Evolutionary conservation across 1,139 yeast genomes (phyloP).

Genomic region (Scheffersomyces quercinus): DNA sequence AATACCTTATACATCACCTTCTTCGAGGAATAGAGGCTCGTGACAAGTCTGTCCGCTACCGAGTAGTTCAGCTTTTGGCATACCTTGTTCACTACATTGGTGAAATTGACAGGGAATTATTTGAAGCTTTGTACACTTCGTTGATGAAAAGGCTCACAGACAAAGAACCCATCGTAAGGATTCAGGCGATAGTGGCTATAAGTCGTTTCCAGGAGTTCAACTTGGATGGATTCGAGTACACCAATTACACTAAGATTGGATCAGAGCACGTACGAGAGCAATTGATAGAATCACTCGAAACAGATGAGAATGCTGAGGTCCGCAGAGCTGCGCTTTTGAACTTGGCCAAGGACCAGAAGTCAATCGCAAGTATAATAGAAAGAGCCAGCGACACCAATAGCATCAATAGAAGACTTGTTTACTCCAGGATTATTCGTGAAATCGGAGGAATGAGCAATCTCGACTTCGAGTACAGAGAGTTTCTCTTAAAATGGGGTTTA

Average conservation of each 20-base stretch:
- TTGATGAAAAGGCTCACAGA: conserved; percentile 70
- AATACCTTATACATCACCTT: conserved; percentile 63
- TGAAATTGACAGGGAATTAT: conserved; percentile 74
- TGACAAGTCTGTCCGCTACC: conserved; percentile 73
- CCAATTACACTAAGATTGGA: conserved; percentile 25
- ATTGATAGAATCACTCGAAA: conserved; percentile 58
- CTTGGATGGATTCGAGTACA: conserved; percentile 38
- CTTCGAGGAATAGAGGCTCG: conserved; percentile 76
- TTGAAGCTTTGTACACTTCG: conserved; percentile 61
- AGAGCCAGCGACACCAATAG: conserved; percentile 81
- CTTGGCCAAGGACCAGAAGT: conserved; percentile 53
- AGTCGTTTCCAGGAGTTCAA: conserved; percentile 70
- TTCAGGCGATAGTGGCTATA: conserved; percentile 80
- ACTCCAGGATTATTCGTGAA: conserved; percentile 65
- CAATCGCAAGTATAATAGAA: conserved; percentile 65
- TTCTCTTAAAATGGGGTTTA: conserved; percentile 78
- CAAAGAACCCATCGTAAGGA: conserved; percentile 74
- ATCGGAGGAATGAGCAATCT: conserved; percentile 68
- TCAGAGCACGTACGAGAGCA: conserved; percentile 42
- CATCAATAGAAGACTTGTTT: conserved; percentile 71
- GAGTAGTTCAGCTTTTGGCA: conserved; percentile 79
- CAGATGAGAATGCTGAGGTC: conserved; percentile 87
- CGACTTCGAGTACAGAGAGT: conserved; percentile 61
- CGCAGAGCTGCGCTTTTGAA: conserved; percentile 82
- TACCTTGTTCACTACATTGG: conserved; percentile 70